Evolutionary conservation across 306 rosid species (phyloP).

Genomic region (Pueraria montana): DNA sequence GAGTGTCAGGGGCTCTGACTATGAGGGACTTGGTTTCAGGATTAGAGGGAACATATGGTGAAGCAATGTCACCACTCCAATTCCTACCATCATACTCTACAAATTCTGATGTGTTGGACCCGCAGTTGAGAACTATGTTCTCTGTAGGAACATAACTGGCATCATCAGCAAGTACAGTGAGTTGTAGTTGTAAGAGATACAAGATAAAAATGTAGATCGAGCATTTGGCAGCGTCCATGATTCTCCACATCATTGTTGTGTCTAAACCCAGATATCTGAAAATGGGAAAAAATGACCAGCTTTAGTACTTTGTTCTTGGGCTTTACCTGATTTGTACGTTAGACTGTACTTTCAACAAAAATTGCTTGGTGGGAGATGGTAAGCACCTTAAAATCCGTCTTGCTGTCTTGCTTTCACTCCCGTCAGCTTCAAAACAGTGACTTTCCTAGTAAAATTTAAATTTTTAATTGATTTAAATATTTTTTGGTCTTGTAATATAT

Average conservation of each 20-base stretch:
- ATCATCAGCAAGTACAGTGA: slow-evolving; percentile 20
- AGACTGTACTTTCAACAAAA: too few species aligned
- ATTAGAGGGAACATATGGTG: slow-evolving; percentile 38
- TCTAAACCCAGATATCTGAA: background rate
- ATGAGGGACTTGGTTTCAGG: slow-evolving; percentile 27
- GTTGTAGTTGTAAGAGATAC: slow-evolving; percentile 14
- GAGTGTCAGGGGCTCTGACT: slow-evolving; percentile 24
- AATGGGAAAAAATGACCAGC: background rate
- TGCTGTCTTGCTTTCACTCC: too few species aligned
- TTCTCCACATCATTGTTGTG: background rate
- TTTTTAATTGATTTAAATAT: too few species aligned
- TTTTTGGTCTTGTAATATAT: too few species aligned
- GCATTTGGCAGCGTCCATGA: background rate
- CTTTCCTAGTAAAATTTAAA: too few species aligned
- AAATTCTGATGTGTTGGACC: slow-evolving; percentile 34
- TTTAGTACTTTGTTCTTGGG: background rate
- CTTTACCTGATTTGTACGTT: too few species aligned
- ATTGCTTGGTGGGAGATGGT: too few species aligned
- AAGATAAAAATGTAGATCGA: slow-evolving; percentile 10
- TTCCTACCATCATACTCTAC: slow-evolving; percentile 43
- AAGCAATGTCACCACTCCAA: slow-evolving; percentile 51
- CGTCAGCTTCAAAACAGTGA: too few species aligned
- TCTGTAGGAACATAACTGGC: slow-evolving; percentile 43
- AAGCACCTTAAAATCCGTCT: too few species aligned
- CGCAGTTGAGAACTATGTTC: slow-evolving; percentile 52